A percentile compares a stretch with the other conserved stretches of the same genome.
Evolutionary conservation across 2,329 filamentous ascomycete genomes (phyloP).

Genomic region (Aspergillus glaucus): DNA sequence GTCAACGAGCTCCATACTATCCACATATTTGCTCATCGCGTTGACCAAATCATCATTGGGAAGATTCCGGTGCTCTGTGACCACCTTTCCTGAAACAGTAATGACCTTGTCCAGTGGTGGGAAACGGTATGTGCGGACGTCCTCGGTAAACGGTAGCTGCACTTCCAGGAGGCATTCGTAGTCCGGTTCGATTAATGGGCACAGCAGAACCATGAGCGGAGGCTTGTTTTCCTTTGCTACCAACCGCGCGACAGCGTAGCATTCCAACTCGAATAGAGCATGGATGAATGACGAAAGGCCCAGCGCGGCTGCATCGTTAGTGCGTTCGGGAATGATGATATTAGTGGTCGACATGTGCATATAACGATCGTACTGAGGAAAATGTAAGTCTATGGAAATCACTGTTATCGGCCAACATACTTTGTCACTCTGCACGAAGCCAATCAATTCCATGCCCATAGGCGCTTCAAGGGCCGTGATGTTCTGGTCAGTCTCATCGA

Average conservation of each 20-base stretch:
- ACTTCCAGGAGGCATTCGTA: constrained; percentile 85
- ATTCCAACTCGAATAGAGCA: constrained; percentile 75
- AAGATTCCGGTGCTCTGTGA: constrained; percentile 77
- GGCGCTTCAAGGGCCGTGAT: constrained; percentile 79
- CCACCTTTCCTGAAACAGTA: constrained; percentile 73
- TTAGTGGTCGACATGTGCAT: constrained; percentile 77
- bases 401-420: constrained; percentile 38
- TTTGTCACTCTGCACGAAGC: constrained; percentile 70
- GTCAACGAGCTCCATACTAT: constrained; percentile 78
- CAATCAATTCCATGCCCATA: constrained; percentile 72
- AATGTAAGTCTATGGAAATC: background rate
- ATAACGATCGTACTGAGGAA: constrained; percentile 66
- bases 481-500: constrained; percentile 77
- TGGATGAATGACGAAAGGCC: constrained; percentile 86
- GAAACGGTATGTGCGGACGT: constrained; percentile 84
- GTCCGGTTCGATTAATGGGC: constrained; percentile 69
- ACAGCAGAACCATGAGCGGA: constrained; percentile 69
- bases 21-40: constrained; percentile 87
- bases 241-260: constrained; percentile 78
- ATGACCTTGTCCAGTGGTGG: constrained; percentile 81
- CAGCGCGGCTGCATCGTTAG: constrained; percentile 74
- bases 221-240: constrained; percentile 78
- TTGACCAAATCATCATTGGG: constrained; percentile 66
- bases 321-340: constrained; percentile 68
- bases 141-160: constrained; percentile 87